Evolutionary conservation across 352 stramenopile species (phyloP).

Genomic region (Thraustochytrium sp.): DNA sequence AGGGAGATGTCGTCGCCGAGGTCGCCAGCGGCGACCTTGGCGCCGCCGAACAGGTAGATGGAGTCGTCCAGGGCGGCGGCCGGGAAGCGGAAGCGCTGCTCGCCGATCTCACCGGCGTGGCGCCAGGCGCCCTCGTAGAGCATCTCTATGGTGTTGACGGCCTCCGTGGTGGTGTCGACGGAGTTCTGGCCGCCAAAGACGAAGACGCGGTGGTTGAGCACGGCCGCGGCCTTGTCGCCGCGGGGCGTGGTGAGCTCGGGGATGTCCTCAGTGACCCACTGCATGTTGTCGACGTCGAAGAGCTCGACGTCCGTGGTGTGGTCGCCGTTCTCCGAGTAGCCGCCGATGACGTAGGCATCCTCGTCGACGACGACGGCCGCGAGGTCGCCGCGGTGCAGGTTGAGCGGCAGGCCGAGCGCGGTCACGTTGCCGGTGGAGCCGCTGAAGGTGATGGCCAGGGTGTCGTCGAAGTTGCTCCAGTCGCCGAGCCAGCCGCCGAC

Average conservation of each 20-base stretch:
- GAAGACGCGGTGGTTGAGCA: slow-evolving; percentile 15
- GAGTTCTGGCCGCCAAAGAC: slow-evolving; percentile 27
- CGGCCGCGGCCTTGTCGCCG: not conserved
- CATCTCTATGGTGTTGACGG: not conserved
- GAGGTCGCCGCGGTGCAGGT: not conserved
- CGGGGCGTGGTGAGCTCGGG: not conserved
- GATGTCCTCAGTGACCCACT: not conserved
- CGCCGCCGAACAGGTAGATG: slow-evolving; percentile 29
- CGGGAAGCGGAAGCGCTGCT: not conserved
- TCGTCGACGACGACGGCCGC: not conserved
- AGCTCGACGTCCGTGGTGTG: not conserved
- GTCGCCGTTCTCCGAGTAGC: not conserved
- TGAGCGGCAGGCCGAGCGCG: not conserved
- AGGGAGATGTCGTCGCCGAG: not conserved
- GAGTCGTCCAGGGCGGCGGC: not conserved
- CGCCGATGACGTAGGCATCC: not conserved
- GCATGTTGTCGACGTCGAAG: not conserved
- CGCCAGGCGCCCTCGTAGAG: not conserved
- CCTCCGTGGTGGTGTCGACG: not conserved
- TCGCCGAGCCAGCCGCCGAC: not conserved
- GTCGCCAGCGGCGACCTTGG: not conserved
- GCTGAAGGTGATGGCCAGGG: not conserved
- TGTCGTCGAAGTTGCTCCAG: not conserved
- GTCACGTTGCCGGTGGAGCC: not conserved
- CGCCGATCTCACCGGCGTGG: not conserved